Base-by-base conservation (phyloP, 202 grass and related monocot genomes). In the Setaria viridis region DNA sequence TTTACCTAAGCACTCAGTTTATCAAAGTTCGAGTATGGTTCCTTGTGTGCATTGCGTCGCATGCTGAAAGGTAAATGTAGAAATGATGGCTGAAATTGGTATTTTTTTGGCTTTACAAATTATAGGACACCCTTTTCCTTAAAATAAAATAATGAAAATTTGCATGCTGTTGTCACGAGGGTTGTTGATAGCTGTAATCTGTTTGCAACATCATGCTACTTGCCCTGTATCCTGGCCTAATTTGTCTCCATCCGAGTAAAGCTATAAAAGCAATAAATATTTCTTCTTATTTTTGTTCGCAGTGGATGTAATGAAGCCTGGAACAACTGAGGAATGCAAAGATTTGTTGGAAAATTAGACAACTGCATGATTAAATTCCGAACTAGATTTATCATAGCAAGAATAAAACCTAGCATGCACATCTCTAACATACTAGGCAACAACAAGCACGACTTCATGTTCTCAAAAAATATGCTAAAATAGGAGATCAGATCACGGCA, bases 271-370 rank as follows among this genome's bases (percentile, higher is more conserved):
- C 6, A 51, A 54, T 84, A 69, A 57, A 57, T 17, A 1, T 3
- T 58, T 15, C 25, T 63, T 47, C 9, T 57, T 71, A 8, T 85
- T 47, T 43, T 76, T 45, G 11, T 55, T 70, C 50, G 30, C 70
- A 92, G 87, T 90, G 84, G 91, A 92, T 70, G 10, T 87, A 30
- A 87, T 92, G 91, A 92, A 92, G 77, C 51, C 84, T 11, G 87
- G 91, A 34, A 30, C 76, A 8, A 54, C 55, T 86, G 13, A 88
- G 84, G 80, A 92, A 90, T 41, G 90, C 90, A 4, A 90, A 80
- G 79, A 86, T 90, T 46, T 0, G 25, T 25, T 25, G 25, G 25
- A 25, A 25, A 25, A 25, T 25, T 25, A 25, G 25, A 25, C 25
- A 25, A 25, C 25, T 25, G 25, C 25, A 25, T 25, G 25, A 25